Base-by-base conservation (phyloP, 2,329 filamentous ascomycete species). In the Aspergillus sp. region DNA sequence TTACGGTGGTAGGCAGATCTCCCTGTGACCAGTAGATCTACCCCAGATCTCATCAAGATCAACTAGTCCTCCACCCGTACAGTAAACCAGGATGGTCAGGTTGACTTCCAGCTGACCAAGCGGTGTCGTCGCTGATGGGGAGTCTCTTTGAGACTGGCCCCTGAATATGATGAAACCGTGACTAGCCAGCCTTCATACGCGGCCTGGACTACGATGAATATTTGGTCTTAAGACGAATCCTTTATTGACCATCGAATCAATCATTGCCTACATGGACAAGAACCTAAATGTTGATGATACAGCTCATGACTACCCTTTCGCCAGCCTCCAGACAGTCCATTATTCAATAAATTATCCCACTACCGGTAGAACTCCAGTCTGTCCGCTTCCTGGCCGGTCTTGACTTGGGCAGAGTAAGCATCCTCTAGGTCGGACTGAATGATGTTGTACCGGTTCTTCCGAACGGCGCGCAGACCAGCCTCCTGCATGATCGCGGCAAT, bases 401-500 rank as follows among this genome's bases (percentile, higher is more conserved):
- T 97, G 67, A 99, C 94, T 73, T 99, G 94, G 76, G 87, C 90
- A 36, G 91, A 92, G 75, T 99, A 99, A 42, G 94, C 94, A 73
- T 97, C 94, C 75, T 99, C 94, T 58, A 99, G 79, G 76, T 99
- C 94, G 57, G 83, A 85, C 79, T 99, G 94, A 67, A 99, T 97
- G 72, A 99, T 99, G 75, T 99, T 97, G 77, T 99, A 99, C 66
- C 94, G 82, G 76, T 99, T 97, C 85, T 96, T 97, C 66, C 93
- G 83, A 59, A 97, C 93, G 22, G 93, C 93, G 61, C 92, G 84
- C 62, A 99, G 80, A 61, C 94, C 94, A 30, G 94, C 94, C 77
- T 99, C 94, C 75, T 99, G 94, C 94, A 99, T 99, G 70, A 99
- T 96, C 47, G 94, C 94, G 45, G 94, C 92, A 70, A 99, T 99